A percentile compares a stretch with the other conserved stretches of the same genome.
Conservation (phyloP, 2,329 filamentous ascomycete species). For the Diaporthe citriasiana region DNA sequence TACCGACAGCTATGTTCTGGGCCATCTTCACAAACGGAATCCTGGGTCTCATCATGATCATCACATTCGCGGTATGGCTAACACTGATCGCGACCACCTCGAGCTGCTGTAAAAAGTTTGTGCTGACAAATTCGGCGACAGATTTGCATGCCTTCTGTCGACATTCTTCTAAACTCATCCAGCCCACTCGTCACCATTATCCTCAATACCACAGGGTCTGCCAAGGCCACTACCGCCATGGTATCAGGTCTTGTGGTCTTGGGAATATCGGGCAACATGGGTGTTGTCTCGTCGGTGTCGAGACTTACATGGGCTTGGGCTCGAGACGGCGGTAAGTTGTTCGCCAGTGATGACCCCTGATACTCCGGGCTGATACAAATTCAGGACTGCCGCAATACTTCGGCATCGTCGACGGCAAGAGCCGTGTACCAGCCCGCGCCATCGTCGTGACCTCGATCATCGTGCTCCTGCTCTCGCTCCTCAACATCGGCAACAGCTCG, state of each 20-base stretch:
- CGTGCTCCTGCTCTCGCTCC: constrained; percentile 52
- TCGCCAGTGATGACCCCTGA: accelerated
- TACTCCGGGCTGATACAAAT: not conserved
- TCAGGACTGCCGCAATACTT: constrained; percentile 44
- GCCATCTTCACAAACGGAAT: constrained; percentile 58
- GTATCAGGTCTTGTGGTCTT: constrained; percentile 55
- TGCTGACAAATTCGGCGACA: not conserved
- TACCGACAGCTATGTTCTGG: constrained; percentile 61
- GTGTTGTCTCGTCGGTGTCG: constrained; percentile 60
- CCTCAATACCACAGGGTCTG: constrained; percentile 56
- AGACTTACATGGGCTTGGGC: constrained; percentile 65
- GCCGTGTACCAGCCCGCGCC: constrained; percentile 54
- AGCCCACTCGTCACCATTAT: constrained; percentile 61
- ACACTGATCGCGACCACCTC: accelerated
- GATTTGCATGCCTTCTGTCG: constrained; percentile 56
- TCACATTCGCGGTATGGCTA: constrained; percentile 56
- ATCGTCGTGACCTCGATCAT: constrained; percentile 52
- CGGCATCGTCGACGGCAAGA: constrained; percentile 48
- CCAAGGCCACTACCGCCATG: constrained; percentile 56
- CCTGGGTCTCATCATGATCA: constrained; percentile 56
- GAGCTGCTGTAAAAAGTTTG: no score
- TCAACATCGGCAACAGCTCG: constrained; percentile 56
- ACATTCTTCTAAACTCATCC: constrained; percentile 49
- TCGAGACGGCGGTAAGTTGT: constrained; percentile 55
- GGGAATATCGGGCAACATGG: constrained; percentile 56